These are phyloP conservation scores for Colletotrichum orchidophilum DNA, from an alignment of 2,329 filamentous ascomycete species.

Conservation along the genomic window DNA sequence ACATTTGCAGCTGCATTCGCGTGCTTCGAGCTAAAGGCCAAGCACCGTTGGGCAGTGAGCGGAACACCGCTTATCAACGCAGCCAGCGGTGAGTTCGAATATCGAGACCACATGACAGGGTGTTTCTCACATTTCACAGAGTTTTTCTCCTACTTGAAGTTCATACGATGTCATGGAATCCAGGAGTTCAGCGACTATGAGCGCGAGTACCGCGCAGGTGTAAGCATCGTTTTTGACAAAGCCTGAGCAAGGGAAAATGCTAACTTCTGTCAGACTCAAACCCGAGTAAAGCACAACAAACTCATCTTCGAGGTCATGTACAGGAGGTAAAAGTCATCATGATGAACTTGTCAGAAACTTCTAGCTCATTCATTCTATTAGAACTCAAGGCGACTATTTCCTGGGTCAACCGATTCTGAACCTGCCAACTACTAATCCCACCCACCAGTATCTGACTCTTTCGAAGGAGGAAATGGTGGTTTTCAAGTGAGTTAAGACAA, in stretches of 20 bases:
- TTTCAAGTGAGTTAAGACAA: slow-evolving; percentile 34
- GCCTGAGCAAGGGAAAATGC: background rate
- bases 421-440: slow-evolving; percentile 32
- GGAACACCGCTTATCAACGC: slow-evolving; percentile 49
- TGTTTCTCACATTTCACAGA: slow-evolving; percentile 35
- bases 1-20: slow-evolving; percentile 36
- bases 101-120: no score
- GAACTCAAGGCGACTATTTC: slow-evolving; percentile 42
- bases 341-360: no score
- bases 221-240: background rate
- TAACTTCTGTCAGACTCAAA: slow-evolving; percentile 8
- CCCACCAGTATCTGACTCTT: slow-evolving; percentile 38
- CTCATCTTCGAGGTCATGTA: slow-evolving; percentile 18
- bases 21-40: slow-evolving; percentile 37
- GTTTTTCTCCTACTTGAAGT: slow-evolving; percentile 46
- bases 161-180: slow-evolving; percentile 38
- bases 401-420: slow-evolving; percentile 39
- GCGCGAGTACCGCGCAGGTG: slow-evolving; percentile 22
- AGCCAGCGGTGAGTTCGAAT: slow-evolving; percentile 38
- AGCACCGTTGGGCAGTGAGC: slow-evolving; percentile 47
- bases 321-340: background rate
- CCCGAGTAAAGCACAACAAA: background rate
- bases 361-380: background rate
- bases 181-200: slow-evolving; percentile 21
- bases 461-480: slow-evolving; percentile 40